Conservation (phyloP, 2,329 filamentous ascomycete species). For the Neopestalotiopsis sp. region DNA sequence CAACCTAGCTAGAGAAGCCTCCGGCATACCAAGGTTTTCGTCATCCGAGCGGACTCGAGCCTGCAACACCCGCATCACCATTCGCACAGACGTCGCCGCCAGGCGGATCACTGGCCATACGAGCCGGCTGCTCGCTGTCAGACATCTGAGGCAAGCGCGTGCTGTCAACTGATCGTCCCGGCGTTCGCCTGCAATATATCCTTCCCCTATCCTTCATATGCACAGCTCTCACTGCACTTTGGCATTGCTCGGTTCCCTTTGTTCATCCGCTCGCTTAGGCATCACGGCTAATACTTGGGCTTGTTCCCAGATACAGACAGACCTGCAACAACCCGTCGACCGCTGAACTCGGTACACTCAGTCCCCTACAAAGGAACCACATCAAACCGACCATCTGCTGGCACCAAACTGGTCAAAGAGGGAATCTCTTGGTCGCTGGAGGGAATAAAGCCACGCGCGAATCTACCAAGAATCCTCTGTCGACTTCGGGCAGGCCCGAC, state of each 20-base stretch:
- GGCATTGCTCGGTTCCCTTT: conserved; percentile 1
- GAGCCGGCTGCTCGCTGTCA: conserved; percentile 4
- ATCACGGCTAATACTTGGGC: conserved; percentile 11
- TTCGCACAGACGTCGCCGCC: conserved; percentile 11
- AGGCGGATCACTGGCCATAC: conserved; percentile 5
- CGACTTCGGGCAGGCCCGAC: conserved; percentile 16
- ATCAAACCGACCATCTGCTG: conserved; percentile 8
- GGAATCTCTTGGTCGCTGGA: neutral
- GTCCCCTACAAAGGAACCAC: conserved; percentile 18
- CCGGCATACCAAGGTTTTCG: neutral
- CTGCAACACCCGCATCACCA: conserved; percentile 11
- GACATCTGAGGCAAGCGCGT: conserved; percentile 18
- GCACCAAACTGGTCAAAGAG: conserved; percentile 2
- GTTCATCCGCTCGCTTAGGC: neutral
- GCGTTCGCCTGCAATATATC: neutral
- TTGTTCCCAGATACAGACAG: conserved; percentile 12
- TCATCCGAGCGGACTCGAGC: conserved; percentile 16
- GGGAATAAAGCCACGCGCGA: conserved; percentile 1
- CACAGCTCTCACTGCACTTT: neutral
- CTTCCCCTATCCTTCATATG: neutral
- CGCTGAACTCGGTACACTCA: conserved; percentile 13
- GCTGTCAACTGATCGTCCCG: conserved; percentile 12
- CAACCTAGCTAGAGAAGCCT: neutral
- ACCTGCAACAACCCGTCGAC: neutral
- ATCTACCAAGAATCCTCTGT: conserved; percentile 2